Base-by-base conservation (phyloP, 1,284 basidiomycete species). In the Rhizoctonia solani region DNA sequence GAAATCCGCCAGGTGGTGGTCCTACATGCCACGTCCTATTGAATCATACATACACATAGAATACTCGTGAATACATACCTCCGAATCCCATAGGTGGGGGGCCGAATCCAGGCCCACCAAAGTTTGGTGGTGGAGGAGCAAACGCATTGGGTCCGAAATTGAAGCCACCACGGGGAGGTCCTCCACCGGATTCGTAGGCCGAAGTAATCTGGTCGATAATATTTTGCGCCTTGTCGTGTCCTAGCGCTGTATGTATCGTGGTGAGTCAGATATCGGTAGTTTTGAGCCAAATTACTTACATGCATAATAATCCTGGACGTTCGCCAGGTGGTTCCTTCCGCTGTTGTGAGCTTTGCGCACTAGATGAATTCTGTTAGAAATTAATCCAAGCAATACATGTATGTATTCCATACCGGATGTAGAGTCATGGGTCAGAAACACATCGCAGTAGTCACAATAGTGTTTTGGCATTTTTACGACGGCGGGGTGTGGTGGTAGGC, bases 291-390 rank as follows among this genome's bases (percentile, higher is more conserved):
- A 44, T n/a, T 11, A 76, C 89, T 70, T 72, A 94, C 92, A 93
- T 30, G 93, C 92, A 79, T 98, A 99, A 78, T 98, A 99, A 74
- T 99, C 96, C 71, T 94, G 83, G 69, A 99, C 96, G 76, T 99
- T 99, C 56, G 93, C 84, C 46, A 98, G 83, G 76, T 99, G 96
- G 79, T 99, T 99, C 69, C 95, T 84, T 69, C 96, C 96, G 71
- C 89, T 93, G 79, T 98, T 98, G 79, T 99, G 96, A 53, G 96
- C 96, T 79, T 98, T 98, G 72, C 96, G 91, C 37, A 98, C 96
- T 93, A 76, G 41, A 66, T 54, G 65, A 61, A 70, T 55, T 70
- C 59, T 46, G 11, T 66, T 65, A 70, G 74, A 69, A 71, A 72
- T 53, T 72, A 73, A 9, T 41, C 32, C n/a, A 32, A 49, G 46